Evolutionary conservation across 805 yeast genomes (phyloP), one percentile per base, ranked within the genome.

Genomic region (Priceomyces fermenticarens): DNA sequence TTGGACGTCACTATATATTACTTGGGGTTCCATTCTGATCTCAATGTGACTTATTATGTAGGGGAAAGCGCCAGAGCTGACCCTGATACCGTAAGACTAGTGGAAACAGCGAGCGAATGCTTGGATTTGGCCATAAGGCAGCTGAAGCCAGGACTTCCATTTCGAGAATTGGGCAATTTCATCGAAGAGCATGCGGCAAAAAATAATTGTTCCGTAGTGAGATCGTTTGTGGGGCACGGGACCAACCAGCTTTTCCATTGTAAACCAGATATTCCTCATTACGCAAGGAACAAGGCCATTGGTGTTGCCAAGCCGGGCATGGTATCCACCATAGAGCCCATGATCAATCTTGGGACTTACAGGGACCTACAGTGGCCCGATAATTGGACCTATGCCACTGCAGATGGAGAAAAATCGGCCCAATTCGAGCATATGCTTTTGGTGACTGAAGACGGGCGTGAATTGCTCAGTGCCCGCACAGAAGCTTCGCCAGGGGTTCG

Each of bases 291-390:
- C 69, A 91, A 91, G 69, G 87, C 96, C 6, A 75, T 90, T 35
- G 99, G 99, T 44, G 81, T 88, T 34, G 90, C 93, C 70, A 88
- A 88, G 61, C 91, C 96, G 14, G 99, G 99, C 14, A 86, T 90
- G 84, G 88, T 87, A 10, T 93, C 93, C 72, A 93, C 99, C 15
- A 88, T 93, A 43, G 99, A 93, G 67, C 99, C 99, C 34, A 93
- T 93, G 99, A 78, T 93, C 51, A 85, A 87, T 58, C 70, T 81
- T 49, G 99, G 99, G 8, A 69, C 84, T 0, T 84, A 78, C 69
- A 78, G 78, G 56, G 98, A 90, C 62, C 65, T 77, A 44, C 72
- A 81, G 42, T 93, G 99, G 99, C 99, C 99, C 2, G 99, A 93
- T 63, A 85, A 88, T 62, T 93, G 99, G 99, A 93, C 99, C 4